A percentile compares a stretch with the other conserved stretches of the same genome.
Evolutionary conservation across 208 protist genomes (phyloP).

Genomic region (Crithidia bombi): DNA sequence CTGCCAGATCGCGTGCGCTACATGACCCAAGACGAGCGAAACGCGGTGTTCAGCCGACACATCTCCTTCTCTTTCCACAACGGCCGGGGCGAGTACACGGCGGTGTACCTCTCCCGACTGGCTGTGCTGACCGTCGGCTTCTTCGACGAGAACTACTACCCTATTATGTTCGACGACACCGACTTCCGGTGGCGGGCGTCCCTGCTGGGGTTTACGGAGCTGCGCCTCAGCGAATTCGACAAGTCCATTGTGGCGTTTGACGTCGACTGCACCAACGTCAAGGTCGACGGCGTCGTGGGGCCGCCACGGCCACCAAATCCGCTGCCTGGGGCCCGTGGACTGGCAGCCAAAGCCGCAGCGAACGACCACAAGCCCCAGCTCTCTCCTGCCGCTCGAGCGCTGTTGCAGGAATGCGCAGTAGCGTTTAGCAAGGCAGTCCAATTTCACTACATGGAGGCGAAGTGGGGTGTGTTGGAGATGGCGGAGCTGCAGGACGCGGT

Average conservation of each 20-base stretch:
- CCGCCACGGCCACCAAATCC: not conserved
- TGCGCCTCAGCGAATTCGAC: not conserved
- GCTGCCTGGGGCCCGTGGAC: not conserved
- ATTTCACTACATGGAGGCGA: slow-evolving; percentile 28
- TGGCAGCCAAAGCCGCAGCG: not conserved
- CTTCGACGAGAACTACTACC: slow-evolving; percentile 68
- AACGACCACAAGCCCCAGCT: slow-evolving; percentile 1
- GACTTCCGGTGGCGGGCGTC: slow-evolving; percentile 44
- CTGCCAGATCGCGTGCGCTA: slow-evolving; percentile 55
- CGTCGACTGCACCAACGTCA: slow-evolving; percentile 22
- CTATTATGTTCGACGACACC: slow-evolving; percentile 48
- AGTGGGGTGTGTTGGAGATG: slow-evolving; percentile 23
- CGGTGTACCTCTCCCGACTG: slow-evolving; percentile 45
- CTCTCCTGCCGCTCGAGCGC: slow-evolving; percentile 11
- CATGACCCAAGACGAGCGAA: slow-evolving; percentile 10
- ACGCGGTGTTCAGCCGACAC: slow-evolving; percentile 4
- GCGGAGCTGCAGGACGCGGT: not conserved
- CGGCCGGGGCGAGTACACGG: slow-evolving; percentile 15
- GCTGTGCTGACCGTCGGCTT: slow-evolving; percentile 48
- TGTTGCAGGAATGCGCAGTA: slow-evolving; percentile 21
- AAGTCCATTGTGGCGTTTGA: slow-evolving; percentile 30
- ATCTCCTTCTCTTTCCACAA: slow-evolving; percentile 35
- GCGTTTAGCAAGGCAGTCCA: slow-evolving; percentile 23
- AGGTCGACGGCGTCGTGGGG: not conserved
- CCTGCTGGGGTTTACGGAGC: slow-evolving; percentile 40